Base-by-base conservation (phyloP, 2,329 filamentous ascomycete species). In the Arthroderma sp. region DNA sequence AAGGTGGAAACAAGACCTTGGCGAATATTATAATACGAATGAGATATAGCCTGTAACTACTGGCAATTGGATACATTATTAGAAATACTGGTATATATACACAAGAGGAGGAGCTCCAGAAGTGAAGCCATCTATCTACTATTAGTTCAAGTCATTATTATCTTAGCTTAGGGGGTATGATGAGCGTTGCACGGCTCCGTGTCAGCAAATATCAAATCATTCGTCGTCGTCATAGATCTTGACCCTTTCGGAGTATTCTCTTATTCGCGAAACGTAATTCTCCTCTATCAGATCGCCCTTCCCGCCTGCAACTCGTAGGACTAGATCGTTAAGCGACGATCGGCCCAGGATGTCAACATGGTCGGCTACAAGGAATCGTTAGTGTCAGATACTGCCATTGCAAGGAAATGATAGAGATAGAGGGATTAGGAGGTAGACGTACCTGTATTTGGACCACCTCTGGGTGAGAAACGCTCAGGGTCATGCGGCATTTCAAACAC, bases 401-500 rank as follows among this genome's bases (percentile, higher is more conserved):
- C 15, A 15, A 41, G 10, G 27, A 42, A 4, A 10, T 22, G 9
- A n/a, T 27, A 9, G 7, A 5, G 5, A 15, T 9, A 34, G 11
- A 22, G 36, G 10, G 11, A 36, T 6, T 9, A 4, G 10, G n/a
- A 38, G 10, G 6, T 9, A 41, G 30, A 59, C 60, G 48, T 63
- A 74, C 71, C 75, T 32, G 77, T 81, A 52, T 80, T 81, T 0
- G 77, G 77, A 0, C 76, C 78, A 36, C 78, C 78, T 4, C 91
- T 72, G 0, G 91, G 86, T 54, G 81, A 89, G 62, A 95, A 98
- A 11, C 86, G 70, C 55, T 95, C 89, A 1, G 91, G 91, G 58
- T 96, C 88, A 59, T 98, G 91, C 1, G 82, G 84, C 91, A 98
- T 98, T 68, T 98, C 91, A 49, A 83, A 87, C 0, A 88, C 84